Percentiles rank a stretch among this genome's conserved stretches.
Evolutionary conservation across 1,139 yeast genomes (phyloP).

Genomic region (Casaregolazyma lundiana): DNA sequence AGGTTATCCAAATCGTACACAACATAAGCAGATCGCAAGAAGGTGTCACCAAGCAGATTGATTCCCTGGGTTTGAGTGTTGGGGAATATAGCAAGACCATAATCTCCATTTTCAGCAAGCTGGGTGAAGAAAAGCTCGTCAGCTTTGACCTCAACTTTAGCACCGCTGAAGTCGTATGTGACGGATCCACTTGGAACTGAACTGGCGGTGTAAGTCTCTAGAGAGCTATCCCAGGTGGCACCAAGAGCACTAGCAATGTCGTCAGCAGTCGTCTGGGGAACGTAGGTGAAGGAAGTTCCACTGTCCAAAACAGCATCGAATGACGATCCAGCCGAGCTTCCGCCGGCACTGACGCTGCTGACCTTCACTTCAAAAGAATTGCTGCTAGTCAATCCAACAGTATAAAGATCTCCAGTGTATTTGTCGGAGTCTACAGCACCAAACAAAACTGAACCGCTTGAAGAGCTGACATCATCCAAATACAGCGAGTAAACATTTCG

Average conservation of each 20-base stretch:
- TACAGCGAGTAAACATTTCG: constrained; percentile 50
- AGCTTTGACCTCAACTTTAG: constrained; percentile 40
- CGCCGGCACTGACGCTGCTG: not conserved
- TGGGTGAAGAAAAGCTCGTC: constrained; percentile 3
- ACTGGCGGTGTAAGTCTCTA: constrained; percentile 14
- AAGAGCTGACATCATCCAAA: constrained; percentile 40
- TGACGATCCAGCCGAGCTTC: constrained; percentile 25
- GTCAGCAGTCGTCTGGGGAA: constrained; percentile 19
- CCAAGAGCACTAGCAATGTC: constrained; percentile 18
- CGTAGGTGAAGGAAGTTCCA: constrained; percentile 18
- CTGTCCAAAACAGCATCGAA: constrained; percentile 11
- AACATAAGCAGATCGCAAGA: constrained; percentile 61
- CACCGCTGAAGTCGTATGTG: constrained; percentile 40
- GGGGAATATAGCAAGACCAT: constrained; percentile 21
- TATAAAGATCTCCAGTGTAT: constrained; percentile 42
- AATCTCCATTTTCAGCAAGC: constrained; percentile 29
- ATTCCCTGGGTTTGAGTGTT: constrained; percentile 25
- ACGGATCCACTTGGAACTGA: constrained; percentile 19
- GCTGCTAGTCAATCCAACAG: constrained; percentile 24
- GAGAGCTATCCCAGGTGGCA: constrained; percentile 13
- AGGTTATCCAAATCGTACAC: constrained; percentile 64
- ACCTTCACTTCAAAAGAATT: constrained; percentile 13
- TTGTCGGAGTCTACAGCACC: constrained; percentile 56
- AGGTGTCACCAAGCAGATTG: constrained; percentile 57
- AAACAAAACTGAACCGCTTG: constrained; percentile 46